Base-by-base conservation (phyloP, 202 grass and related monocot genomes). In the Bolboschoenoplectus hybrid region DNA sequence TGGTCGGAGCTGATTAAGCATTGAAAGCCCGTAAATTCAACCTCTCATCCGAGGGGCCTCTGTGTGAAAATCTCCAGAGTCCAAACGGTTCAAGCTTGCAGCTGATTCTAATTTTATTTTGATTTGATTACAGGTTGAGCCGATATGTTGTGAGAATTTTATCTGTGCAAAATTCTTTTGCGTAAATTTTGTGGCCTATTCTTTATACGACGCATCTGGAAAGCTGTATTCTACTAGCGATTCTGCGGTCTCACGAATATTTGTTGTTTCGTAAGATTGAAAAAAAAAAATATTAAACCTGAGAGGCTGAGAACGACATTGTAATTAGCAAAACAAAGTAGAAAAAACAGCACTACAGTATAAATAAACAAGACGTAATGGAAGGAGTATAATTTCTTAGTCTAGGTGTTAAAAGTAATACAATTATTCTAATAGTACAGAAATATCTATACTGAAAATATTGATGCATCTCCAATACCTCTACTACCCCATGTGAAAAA, bases 361-460 rank as follows among this genome's bases (percentile, higher is more conserved):
- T 55, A 53, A 36, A 52, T 32, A 74, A 74, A 51, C 63, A 69
- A 43, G 20, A 74, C 4, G 44, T 74, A 32, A 74, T 51, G n/a
- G 5, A 50, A 74, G 70, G 72, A 13, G 49, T 76, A 26, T 55
- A 76, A 38, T 76, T 76, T 36, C 26, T 76, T 55, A 68, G 65
- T 55, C 73, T 76, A 55, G 73, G 47, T 35, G 73, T 76, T 76
- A 55, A 47, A 19, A 19, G 20, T 72, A 72, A 72, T 47, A 72
- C 51, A 57, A 58, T 57, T 39, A 40, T 79, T 38, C 52, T 79
- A 79, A 56, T 79, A 58, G n/a, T 40, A 79, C 74, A 79, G 6
- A 71, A 74, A 74, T 26, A 58, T 79, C 74, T 79, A 79, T 79
- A 79, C 51, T 79, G 74, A 39, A 38, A n/a, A 58, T 79, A 79